phyloP scores from a whole-genome alignment of 192 early-diverging fungal species.

The Linnemannia elongata region DNA sequence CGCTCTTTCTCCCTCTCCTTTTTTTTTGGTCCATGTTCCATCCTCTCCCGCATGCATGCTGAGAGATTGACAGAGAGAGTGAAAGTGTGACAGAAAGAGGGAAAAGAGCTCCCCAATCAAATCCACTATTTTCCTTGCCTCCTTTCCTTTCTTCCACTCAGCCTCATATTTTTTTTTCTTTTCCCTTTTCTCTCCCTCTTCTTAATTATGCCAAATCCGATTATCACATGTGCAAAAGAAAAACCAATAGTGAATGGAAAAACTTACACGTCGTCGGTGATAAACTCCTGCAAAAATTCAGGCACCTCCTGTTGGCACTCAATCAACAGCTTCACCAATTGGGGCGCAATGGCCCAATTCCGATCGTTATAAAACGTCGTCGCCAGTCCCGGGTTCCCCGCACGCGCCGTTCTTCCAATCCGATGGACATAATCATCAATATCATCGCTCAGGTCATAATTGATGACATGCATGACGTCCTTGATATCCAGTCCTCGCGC shows the following conservation, averaged over 20 bases:
- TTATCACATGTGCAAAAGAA: background rate
- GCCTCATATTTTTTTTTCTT: background rate
- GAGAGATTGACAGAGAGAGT: too few species aligned
- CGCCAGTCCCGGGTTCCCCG: slow-evolving; percentile 71
- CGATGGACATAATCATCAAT: slow-evolving; percentile 93
- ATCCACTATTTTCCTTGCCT: background rate
- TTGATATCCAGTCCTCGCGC: slow-evolving; percentile 90
- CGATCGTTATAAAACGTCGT: slow-evolving; percentile 68
- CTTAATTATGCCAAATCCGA: background rate
- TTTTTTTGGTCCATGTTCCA: slow-evolving; percentile 7
- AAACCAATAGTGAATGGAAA: background rate
- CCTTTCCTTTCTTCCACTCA: background rate
- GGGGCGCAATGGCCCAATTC: slow-evolving; percentile 58
- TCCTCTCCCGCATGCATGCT: background rate
- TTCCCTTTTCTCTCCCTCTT: background rate
- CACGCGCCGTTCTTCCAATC: slow-evolving; percentile 79
- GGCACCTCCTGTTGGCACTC: slow-evolving; percentile 73
- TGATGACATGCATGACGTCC: slow-evolving; percentile 88
- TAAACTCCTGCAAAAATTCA: slow-evolving; percentile 58
- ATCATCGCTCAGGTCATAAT: slow-evolving; percentile 86
- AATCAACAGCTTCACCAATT: slow-evolving; percentile 63
- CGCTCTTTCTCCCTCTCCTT: background rate
- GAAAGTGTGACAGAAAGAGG: background rate
- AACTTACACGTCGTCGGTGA: slow-evolving; percentile 20
- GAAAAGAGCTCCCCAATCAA: background rate